These are phyloP conservation scores for Hypholoma sublateritium DNA, from an alignment of 768 basidiomycete species.

Conservation along the genomic window DNA sequence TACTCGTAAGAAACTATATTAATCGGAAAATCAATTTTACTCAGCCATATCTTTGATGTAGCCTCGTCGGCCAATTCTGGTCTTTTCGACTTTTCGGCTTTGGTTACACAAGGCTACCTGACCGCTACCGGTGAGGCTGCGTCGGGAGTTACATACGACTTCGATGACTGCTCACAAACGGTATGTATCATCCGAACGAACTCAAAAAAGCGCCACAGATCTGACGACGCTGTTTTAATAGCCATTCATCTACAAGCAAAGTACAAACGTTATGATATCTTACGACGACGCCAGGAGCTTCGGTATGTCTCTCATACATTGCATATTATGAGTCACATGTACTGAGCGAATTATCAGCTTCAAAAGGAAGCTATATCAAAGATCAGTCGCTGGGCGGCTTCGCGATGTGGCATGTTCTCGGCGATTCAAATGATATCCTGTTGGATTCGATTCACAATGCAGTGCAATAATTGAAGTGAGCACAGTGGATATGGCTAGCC, in stretches of 20 bases:
- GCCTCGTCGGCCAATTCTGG: conserved; percentile 31
- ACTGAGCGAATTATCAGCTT: conserved; percentile 20
- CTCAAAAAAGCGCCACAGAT: too few relatives aligned
- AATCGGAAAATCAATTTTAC: conserved; percentile 17
- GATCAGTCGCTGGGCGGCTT: conserved; percentile 51
- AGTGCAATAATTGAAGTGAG: conserved; percentile 8
- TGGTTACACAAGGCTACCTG: conserved; percentile 53
- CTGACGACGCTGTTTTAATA: conserved; percentile 22
- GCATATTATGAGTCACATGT: not conserved
- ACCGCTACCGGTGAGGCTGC: conserved; percentile 38
- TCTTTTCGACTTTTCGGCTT: conserved; percentile 52
- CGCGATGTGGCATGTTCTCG: conserved; percentile 60
- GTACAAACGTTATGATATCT: conserved; percentile 53
- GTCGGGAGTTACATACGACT: conserved; percentile 45
- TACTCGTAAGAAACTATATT: conserved; percentile 24
- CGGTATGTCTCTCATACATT: conserved; percentile 20
- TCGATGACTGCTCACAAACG: conserved; percentile 67
- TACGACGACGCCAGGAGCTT: conserved; percentile 64
- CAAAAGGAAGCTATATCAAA: conserved; percentile 59
- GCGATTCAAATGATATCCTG: conserved; percentile 52
- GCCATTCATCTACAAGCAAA: conserved; percentile 63
- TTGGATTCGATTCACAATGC: conserved; percentile 45
- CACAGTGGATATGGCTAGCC: not conserved
- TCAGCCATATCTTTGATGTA: not conserved
- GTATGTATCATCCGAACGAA: conserved; percentile 36